Percentiles rank a stretch among this genome's conserved stretches.
Evolutionary conservation across 116 monocot genomes (phyloP).

Genomic region (Zostera marina): DNA sequence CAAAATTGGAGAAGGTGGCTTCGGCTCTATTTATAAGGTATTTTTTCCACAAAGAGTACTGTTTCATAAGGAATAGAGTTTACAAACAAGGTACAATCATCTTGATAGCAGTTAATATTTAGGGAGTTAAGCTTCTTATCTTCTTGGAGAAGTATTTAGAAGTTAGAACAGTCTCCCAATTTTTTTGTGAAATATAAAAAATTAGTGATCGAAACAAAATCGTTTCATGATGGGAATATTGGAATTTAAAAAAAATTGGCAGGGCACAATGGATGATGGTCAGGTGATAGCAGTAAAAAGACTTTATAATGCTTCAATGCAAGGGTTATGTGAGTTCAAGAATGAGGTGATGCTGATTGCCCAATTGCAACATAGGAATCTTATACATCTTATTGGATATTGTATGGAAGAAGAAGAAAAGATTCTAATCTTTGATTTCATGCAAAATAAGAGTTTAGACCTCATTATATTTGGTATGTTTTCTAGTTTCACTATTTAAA

Average conservation of each 20-base stretch:
- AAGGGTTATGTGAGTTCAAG: constrained; percentile 10
- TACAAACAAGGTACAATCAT: too few relatives aligned
- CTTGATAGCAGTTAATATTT: too few relatives aligned
- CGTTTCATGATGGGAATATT: too few relatives aligned
- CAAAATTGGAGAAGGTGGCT: constrained; percentile 6
- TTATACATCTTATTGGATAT: constrained; percentile 4
- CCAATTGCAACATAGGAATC: constrained; percentile 10
- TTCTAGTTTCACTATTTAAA: not conserved
- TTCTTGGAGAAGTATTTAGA: too few relatives aligned
- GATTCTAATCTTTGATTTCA: constrained; percentile 9
- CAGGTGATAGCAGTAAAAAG: constrained; percentile 9
- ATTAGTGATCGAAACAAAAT: not conserved
- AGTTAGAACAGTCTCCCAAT: too few relatives aligned
- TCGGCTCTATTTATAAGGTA: constrained; percentile 10
- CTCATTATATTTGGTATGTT: constrained; percentile 8
- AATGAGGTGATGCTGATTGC: constrained; percentile 11
- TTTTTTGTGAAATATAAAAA: not conserved
- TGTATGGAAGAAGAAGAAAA: constrained; percentile 10
- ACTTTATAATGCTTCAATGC: constrained; percentile 4
- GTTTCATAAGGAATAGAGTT: too few relatives aligned
- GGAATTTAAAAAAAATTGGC: too few relatives aligned
- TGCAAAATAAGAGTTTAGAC: constrained; percentile 11
- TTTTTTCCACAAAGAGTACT: too few relatives aligned
- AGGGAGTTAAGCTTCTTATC: too few relatives aligned
- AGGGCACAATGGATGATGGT: constrained; percentile 8